A percentile compares a stretch with the other conserved stretches of the same genome.
These are phyloP conservation scores for Camillea tinctor DNA, from an alignment of 2,329 filamentous ascomycete species.

Conservation along the genomic window DNA sequence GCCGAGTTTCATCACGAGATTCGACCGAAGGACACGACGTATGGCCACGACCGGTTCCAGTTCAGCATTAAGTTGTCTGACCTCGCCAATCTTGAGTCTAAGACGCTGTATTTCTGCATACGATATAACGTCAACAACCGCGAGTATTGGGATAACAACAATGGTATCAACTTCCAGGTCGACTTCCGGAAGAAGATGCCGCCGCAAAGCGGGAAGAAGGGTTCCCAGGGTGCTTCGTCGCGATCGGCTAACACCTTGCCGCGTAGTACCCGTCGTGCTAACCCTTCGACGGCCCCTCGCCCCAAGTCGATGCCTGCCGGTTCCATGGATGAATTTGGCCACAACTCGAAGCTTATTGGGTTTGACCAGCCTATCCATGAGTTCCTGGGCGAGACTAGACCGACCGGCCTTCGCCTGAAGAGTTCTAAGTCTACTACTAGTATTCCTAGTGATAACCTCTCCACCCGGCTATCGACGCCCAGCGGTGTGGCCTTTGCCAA, in stretches of 20 bases:
- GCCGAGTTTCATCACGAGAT: conserved; percentile 87
- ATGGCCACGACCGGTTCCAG: conserved; percentile 82
- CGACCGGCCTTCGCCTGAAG: conserved; percentile 66
- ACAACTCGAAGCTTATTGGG: conserved; percentile 52
- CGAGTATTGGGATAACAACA: conserved; percentile 96
- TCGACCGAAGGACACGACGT: conserved; percentile 60
- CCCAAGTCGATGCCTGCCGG: conserved; percentile 56
- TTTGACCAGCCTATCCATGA: conserved; percentile 61
- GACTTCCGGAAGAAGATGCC: conserved; percentile 83
- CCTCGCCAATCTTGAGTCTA: conserved; percentile 84
- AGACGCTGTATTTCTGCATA: conserved; percentile 90
- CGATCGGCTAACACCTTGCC: conserved; percentile 58
- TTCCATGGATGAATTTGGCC: conserved; percentile 69
- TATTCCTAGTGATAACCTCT: conserved; percentile 61
- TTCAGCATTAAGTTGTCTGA: conserved; percentile 94
- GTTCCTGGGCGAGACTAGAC: conserved; percentile 62
- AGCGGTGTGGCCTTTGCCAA: conserved; percentile 80
- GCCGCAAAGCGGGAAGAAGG: conserved; percentile 57
- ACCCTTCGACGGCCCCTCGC: conserved; percentile 41
- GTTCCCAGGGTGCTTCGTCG: conserved; percentile 48
- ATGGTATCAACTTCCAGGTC: conserved; percentile 82
- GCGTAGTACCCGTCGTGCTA: conserved; percentile 61
- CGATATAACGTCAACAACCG: conserved; percentile 81
- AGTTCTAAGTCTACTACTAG: conserved; percentile 62
- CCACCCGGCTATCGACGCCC: conserved; percentile 50